These are phyloP conservation scores for Aspergillus sp. DNA, from an alignment of 2,329 filamentous ascomycete genomes.

Conservation along the genomic window DNA sequence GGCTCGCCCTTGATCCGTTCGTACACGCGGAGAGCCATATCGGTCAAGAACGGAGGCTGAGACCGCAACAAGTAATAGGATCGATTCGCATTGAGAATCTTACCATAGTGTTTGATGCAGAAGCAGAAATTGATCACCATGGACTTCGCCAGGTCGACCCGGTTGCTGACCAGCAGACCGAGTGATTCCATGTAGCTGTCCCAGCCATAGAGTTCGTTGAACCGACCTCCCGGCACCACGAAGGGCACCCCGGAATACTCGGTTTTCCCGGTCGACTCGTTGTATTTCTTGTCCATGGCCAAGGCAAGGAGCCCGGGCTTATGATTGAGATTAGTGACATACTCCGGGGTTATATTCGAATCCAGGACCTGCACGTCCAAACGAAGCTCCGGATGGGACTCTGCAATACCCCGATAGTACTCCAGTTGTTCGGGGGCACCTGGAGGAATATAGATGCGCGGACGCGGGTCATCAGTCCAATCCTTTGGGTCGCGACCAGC, in stretches of 20 bases:
- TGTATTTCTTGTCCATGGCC: conserved; percentile 73
- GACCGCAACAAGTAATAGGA: conserved; percentile 94
- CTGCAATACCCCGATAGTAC: conserved; percentile 81
- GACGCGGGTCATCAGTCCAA: conserved; percentile 85
- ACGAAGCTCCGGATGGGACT: conserved; percentile 75
- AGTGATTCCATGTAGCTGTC: conserved; percentile 98
- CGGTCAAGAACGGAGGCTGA: conserved; percentile 93
- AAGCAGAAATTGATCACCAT: conserved; percentile 98
- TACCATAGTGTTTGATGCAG: conserved; percentile 96
- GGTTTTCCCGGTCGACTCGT: conserved; percentile 66
- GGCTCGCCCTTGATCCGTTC: conserved; percentile 88
- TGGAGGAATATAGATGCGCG: conserved; percentile 84
- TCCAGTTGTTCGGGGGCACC: conserved; percentile 83
- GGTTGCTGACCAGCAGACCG: conserved; percentile 80
- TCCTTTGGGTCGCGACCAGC: conserved; percentile 92
- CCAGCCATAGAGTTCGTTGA: conserved; percentile 99
- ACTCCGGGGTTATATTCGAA: conserved; percentile 70
- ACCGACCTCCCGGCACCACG: conserved; percentile 93
- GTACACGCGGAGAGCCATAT: conserved; percentile 93
- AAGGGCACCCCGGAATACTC: conserved; percentile 81
- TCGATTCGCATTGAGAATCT: conserved; percentile 94
- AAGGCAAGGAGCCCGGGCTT: conserved; percentile 88
- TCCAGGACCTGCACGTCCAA: conserved; percentile 80
- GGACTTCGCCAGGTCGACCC: conserved; percentile 80
- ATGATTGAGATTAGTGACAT: conserved; percentile 77